Conservation (phyloP, 441 rosid genomes). For the Theobroma grandiflorum region DNA sequence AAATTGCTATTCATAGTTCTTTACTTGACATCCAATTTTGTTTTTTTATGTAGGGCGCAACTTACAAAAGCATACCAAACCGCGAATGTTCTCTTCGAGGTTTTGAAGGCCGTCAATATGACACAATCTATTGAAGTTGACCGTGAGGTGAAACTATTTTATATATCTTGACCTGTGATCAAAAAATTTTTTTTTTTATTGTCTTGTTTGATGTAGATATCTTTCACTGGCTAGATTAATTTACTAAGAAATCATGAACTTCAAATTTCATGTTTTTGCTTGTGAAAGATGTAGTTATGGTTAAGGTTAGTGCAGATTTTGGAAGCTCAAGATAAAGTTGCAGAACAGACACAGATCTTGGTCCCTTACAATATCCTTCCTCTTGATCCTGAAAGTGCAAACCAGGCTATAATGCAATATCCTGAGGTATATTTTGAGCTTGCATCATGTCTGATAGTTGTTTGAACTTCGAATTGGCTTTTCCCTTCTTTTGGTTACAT, state of each 20-base stretch:
- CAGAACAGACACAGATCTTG: constrained; percentile 90
- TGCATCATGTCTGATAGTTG: constrained; percentile 19
- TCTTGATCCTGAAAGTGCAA: constrained; percentile 98
- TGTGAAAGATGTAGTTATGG: constrained; percentile 25
- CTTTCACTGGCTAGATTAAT: neutral
- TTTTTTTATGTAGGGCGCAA: constrained; percentile 74
- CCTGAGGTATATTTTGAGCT: constrained; percentile 72
- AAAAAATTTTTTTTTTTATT: constrained; percentile 1
- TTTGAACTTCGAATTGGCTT: constrained; percentile 19
- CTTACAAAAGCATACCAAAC: constrained; percentile 99
- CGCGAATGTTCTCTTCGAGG: constrained; percentile 98
- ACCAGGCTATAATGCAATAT: constrained; percentile 95
- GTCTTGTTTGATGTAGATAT: constrained; percentile 6
- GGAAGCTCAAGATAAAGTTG: constrained; percentile 94
- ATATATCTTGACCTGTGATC: constrained; percentile 19
- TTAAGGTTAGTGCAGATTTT: constrained; percentile 65
- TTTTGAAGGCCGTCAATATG: constrained; percentile 92
- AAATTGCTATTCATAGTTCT: constrained; percentile 11
- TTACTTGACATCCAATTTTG: constrained; percentile 18
- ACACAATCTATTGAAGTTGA: constrained; percentile 97
- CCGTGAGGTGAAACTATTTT: constrained; percentile 68
- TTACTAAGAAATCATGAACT: neutral
- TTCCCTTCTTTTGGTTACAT: constrained; percentile 13
- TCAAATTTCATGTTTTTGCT: neutral
- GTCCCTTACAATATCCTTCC: constrained; percentile 96